These are phyloP conservation scores for Orbilia quercus DNA, from an alignment of 2,329 filamentous ascomycete species.

Conservation along the genomic window DNA sequence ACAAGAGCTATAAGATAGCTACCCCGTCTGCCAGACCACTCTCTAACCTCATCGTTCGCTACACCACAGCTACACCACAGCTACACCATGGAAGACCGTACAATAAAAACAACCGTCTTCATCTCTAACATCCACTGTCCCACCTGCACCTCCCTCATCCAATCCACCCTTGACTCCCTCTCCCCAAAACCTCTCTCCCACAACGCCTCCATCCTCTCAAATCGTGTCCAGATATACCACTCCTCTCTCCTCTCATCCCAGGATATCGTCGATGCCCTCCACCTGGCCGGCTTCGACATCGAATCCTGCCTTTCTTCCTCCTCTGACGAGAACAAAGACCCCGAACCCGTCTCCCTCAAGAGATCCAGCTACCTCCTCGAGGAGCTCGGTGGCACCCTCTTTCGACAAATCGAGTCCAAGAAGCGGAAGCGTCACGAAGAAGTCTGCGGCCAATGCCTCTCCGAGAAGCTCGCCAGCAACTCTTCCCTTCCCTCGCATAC, in stretches of 20 bases:
- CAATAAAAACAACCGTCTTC: constrained; percentile 69
- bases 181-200: constrained; percentile 69
- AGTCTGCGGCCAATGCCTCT: constrained; percentile 47
- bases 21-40: not conserved
- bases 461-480: constrained; percentile 17
- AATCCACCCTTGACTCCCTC: constrained; percentile 68
- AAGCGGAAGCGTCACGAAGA: constrained; percentile 51
- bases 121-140: constrained; percentile 82
- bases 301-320: constrained; percentile 59
- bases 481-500: constrained; percentile 5
- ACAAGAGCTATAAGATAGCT: not conserved
- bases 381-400: constrained; percentile 27
- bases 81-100: not conserved
- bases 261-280: constrained; percentile 65
- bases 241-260: constrained; percentile 63
- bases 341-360: constrained; percentile 11
- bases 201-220: constrained; percentile 77
- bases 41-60: constrained; percentile 62
- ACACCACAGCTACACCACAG: not conserved
- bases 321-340: constrained; percentile 31
- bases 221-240: constrained; percentile 74
- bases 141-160: constrained; percentile 76
- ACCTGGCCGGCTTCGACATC: constrained; percentile 72
- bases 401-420: constrained; percentile 31
- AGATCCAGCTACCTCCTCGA: constrained; percentile 39